Conservation (phyloP, 1,139 yeast genomes). For the Ashbya aceris region DNA sequence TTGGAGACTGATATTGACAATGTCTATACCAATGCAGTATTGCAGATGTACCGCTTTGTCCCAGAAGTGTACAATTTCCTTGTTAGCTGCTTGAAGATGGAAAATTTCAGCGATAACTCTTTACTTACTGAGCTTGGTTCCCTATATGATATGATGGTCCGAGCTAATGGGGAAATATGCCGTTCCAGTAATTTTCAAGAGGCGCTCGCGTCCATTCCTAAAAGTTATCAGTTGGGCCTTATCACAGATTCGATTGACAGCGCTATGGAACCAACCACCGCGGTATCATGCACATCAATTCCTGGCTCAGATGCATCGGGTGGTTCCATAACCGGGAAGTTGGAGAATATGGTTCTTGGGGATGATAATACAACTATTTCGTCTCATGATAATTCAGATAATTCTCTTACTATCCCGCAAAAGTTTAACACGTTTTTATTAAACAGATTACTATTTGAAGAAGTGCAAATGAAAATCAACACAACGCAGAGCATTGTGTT, state of each 20-base stretch:
- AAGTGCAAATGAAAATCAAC: slow-evolving; percentile 28
- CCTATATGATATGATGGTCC: slow-evolving; percentile 80
- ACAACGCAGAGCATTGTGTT: slow-evolving; percentile 22
- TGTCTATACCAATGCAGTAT: slow-evolving; percentile 67
- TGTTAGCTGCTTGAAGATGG: slow-evolving; percentile 46
- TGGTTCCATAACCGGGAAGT: slow-evolving; percentile 20
- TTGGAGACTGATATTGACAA: slow-evolving; percentile 80
- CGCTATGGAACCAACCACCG: not conserved
- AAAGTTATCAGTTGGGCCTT: slow-evolving; percentile 43
- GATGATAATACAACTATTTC: slow-evolving; percentile 4
- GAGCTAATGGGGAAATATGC: slow-evolving; percentile 53
- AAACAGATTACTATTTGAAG: slow-evolving; percentile 20
- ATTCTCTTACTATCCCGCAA: slow-evolving; percentile 12
- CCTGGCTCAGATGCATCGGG: slow-evolving; percentile 24
- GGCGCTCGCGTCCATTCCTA: slow-evolving; percentile 37
- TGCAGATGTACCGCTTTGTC: slow-evolving; percentile 76
- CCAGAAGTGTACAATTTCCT: slow-evolving; percentile 64
- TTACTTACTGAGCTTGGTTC: slow-evolving; percentile 78
- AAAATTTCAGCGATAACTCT: slow-evolving; percentile 43
- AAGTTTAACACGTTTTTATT: slow-evolving; percentile 25
- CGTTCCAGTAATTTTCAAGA: slow-evolving; percentile 44
- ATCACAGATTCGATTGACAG: slow-evolving; percentile 35
- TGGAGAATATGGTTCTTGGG: slow-evolving; percentile 6
- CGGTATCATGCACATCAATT: slow-evolving; percentile 1
- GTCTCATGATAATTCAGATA: slow-evolving; percentile 7